These are phyloP conservation scores for Trichoderma virens DNA, from an alignment of 495 filamentous ascomycete species.

Conservation along the genomic window DNA sequence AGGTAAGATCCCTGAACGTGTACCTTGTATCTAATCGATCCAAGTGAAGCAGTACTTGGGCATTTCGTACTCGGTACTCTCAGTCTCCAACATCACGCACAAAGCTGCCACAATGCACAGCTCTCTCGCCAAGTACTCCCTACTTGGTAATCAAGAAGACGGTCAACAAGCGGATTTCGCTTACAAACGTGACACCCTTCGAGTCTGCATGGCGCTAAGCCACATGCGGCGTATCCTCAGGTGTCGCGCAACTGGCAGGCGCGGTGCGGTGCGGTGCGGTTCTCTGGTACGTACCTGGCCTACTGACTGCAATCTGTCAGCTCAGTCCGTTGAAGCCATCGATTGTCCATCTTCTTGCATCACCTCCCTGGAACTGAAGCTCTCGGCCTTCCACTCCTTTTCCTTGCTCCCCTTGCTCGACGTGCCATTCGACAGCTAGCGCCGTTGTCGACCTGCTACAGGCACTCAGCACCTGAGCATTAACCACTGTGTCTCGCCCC, in stretches of 20 bases:
- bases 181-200: background rate
- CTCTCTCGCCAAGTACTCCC: background rate
- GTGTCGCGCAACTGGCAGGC: background rate
- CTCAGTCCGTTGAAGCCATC: background rate
- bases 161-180: background rate
- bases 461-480: no score
- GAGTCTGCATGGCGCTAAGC: conserved; percentile 2
- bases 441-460: no score
- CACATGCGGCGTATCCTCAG: background rate
- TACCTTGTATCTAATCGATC: no score
- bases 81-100: background rate
- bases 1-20: no score
- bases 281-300: background rate
- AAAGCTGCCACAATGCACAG: background rate
- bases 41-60: background rate
- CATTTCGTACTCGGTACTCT: background rate
- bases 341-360: background rate
- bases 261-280: no score
- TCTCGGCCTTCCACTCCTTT: background rate
- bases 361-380: background rate
- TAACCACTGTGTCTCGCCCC: no score
- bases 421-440: no score
- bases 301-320: conserved; percentile 3
- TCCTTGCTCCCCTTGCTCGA: background rate
- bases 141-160: background rate